A percentile compares a stretch with the other conserved stretches of the same genome.
phyloP scores from a whole-genome alignment of 352 stramenopile genomes.

The Pythium coloratum region DNA sequence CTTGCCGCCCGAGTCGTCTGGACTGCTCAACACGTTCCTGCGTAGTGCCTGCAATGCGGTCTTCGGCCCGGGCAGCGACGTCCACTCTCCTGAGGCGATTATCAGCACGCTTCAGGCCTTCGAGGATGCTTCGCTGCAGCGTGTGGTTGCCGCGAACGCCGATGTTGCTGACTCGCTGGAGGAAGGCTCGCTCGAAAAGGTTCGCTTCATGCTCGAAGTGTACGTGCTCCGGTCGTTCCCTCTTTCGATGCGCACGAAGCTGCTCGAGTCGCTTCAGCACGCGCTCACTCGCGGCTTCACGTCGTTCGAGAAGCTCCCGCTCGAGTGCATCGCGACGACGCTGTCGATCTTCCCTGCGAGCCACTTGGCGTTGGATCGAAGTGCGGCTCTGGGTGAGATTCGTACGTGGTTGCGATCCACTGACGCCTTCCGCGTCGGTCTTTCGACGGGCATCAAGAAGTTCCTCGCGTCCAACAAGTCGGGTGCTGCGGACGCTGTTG shows the following conservation, averaged over 20 bases:
- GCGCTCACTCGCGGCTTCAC: constrained; percentile 65
- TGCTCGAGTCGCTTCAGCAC: constrained; percentile 46
- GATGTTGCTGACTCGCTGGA: constrained; percentile 26
- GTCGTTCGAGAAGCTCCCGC: constrained; percentile 27
- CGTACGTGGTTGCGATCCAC: constrained; percentile 16
- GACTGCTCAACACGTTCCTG: constrained; percentile 34
- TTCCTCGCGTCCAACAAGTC: constrained; percentile 4
- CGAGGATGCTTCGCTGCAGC: constrained; percentile 29
- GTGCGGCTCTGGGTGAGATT: constrained; percentile 26
- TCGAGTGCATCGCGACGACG: constrained; percentile 45
- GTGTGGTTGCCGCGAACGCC: background rate
- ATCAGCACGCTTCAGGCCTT: constrained; percentile 69
- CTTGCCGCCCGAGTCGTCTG: background rate
- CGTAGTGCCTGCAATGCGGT: constrained; percentile 37
- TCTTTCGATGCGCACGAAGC: constrained; percentile 54
- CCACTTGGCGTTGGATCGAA: constrained; percentile 32
- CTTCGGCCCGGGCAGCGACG: constrained; percentile 45
- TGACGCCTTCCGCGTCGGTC: constrained; percentile 7
- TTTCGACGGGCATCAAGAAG: constrained; percentile 3
- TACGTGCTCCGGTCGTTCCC: constrained; percentile 79
- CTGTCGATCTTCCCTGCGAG: constrained; percentile 53
- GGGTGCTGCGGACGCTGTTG: background rate
- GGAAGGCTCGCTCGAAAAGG: constrained; percentile 38
- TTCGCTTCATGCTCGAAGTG: constrained; percentile 73
- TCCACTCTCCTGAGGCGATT: constrained; percentile 73